Base-by-base conservation (phyloP, 2,329 filamentous ascomycete species). In the Elsinoe necatrix region DNA sequence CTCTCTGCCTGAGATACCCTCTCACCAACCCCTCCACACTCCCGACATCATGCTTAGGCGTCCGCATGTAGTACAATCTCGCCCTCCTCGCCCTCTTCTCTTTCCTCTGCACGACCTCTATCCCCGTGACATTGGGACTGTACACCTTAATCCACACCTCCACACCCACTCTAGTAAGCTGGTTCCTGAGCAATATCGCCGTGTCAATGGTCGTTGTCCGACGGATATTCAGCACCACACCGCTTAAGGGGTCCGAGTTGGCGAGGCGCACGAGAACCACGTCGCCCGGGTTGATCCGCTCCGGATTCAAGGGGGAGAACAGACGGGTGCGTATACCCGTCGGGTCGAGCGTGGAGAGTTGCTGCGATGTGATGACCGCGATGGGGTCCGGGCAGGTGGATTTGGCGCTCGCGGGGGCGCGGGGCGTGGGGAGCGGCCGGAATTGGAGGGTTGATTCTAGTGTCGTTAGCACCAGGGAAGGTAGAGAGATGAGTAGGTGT, bases 101-200 rank as follows among this genome's bases (percentile, higher is more conserved):
- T 61, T 83, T 80, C 65, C 92, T 79, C 81, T 95, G 89, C 71
- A 97, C 87, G 65, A 98, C 86, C 74, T 98, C 92, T 67, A 98
- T 89, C 61, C 88, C 89, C 69, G 87, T 83, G 29, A 97, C 86
- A 68, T 88, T 86, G 59, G 92, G 92, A 68, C 83, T 88, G 77
- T 93, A 97, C 58, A 97, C 79, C 78, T 98, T 98, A 73, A 87
- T 90, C 85, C 89, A 95, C 89, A 95, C 93, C 80, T 98, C 93
- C 59, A 95, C 89, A 59, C 89, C 88, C 5, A 95, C 82, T 64
- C 87, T 82, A 63, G 89, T 91, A 64, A 98, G 75, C 68, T 95
- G 84, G 65, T 92, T 92, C 57, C 93, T 82, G 59, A 98, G 78
- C 59, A 95, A 75, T 56, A 98, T 85, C 3, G 87, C 87, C 1